These are phyloP conservation scores for Pleurotus platypus DNA, from an alignment of 768 basidiomycete species.

Conservation along the genomic window DNA sequence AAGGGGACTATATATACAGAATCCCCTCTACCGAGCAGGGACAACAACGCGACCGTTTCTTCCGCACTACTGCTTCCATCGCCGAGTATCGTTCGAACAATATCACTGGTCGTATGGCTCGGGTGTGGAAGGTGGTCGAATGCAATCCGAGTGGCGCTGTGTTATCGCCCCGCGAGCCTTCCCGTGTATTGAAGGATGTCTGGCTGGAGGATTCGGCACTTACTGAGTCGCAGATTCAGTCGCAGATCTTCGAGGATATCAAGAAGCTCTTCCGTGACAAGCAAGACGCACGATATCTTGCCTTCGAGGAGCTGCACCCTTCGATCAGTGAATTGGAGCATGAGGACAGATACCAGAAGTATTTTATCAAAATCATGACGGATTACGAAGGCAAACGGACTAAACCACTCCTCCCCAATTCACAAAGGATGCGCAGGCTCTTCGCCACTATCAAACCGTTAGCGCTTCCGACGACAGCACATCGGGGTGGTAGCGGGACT, in stretches of 20 bases:
- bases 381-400: too few species aligned
- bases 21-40: neutral
- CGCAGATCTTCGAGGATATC: constrained; percentile 9
- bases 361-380: too few species aligned
- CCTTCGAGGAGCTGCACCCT: too few species aligned
- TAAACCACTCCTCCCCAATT: too few species aligned
- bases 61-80: neutral
- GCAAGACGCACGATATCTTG: too few species aligned
- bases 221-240: constrained; percentile 14
- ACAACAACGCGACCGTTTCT: neutral
- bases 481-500: neutral
- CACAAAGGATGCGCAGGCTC: too few species aligned
- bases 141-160: neutral
- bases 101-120: constrained; percentile 10
- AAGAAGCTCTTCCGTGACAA: neutral
- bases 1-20: neutral
- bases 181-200: constrained; percentile 15
- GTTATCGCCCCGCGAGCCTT: neutral
- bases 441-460: too few species aligned
- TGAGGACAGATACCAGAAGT: too few species aligned
- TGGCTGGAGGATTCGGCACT: constrained; percentile 12
- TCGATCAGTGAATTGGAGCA: too few species aligned
- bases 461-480: too few species aligned
- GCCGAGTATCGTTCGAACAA: neutral
- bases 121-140: constrained; percentile 11